These are phyloP conservation scores for Przewalskia tangutica DNA, from an alignment of 257 asterid genomes.

Conservation along the genomic window DNA sequence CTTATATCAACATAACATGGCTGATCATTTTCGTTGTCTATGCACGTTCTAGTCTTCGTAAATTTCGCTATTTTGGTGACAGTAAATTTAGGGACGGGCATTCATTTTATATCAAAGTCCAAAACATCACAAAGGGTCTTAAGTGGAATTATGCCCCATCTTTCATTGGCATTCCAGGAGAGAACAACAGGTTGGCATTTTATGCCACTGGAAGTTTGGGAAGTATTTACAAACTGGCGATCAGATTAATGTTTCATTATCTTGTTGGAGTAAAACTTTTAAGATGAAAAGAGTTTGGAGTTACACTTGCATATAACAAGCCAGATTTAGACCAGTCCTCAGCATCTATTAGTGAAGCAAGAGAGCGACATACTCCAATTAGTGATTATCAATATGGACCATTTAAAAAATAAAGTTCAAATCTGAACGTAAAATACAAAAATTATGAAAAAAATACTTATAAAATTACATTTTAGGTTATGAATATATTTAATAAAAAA, in stretches of 20 bases:
- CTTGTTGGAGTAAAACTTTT: background rate
- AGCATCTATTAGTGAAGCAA: background rate
- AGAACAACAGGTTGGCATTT: background rate
- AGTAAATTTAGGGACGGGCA: background rate
- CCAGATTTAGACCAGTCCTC: background rate
- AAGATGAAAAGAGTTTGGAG: constrained; percentile 7
- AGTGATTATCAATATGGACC: background rate
- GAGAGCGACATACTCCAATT: background rate
- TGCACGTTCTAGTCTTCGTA: background rate
- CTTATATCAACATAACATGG: background rate
- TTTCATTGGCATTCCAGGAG: constrained; percentile 12
- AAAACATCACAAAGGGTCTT: constrained; percentile 1
- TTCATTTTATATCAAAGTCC: background rate
- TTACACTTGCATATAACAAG: background rate
- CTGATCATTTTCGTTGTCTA: background rate
- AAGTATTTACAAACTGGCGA: constrained; percentile 7
- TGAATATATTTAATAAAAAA: too few relatives aligned
- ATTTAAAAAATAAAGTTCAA: too few relatives aligned
- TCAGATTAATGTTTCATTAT: constrained; percentile 6
- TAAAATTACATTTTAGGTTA: too few relatives aligned
- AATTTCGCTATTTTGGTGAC: background rate
- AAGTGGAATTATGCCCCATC: constrained; percentile 12
- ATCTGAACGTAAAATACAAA: too few relatives aligned
- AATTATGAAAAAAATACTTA: too few relatives aligned
- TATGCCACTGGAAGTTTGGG: constrained; percentile 11